Evolutionary conservation across 1,284 basidiomycete species (phyloP).

Genomic region (Phellopilus nigrolimitatus): DNA sequence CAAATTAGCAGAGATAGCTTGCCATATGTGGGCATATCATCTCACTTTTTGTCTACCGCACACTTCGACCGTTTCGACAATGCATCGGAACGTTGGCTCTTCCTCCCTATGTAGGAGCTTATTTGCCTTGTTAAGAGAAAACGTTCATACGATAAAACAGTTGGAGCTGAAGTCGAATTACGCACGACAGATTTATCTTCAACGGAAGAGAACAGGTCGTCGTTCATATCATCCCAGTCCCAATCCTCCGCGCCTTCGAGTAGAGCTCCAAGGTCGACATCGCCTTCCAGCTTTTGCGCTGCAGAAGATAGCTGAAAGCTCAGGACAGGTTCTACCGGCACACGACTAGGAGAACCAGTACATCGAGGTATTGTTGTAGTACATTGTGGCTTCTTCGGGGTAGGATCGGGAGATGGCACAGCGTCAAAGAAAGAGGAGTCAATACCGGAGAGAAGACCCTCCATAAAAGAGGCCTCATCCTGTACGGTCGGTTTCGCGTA

Average conservation of each 20-base stretch:
- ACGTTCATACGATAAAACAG: not conserved
- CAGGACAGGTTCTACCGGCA: conserved; percentile 22
- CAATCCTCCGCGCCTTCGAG: conserved; percentile 52
- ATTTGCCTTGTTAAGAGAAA: not conserved
- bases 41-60: conserved; percentile 6
- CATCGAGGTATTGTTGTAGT: not conserved
- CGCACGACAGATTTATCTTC: conserved; percentile 2
- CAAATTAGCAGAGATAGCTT: conserved; percentile 10
- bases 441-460: conserved; percentile 40
- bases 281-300: conserved; percentile 23
- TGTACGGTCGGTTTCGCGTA: conserved; percentile 1
- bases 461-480: conserved; percentile 41
- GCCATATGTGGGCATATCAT: conserved; percentile 15
- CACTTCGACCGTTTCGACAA: conserved; percentile 6
- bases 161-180: not conserved
- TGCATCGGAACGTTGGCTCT: conserved; percentile 2
- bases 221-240: conserved; percentile 49
- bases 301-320: conserved; percentile 6
- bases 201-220: conserved; percentile 18
- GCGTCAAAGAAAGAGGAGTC: conserved; percentile 43
- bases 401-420: conserved; percentile 36
- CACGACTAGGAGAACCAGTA: too few relatives aligned
- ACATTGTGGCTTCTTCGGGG: conserved; percentile 23
- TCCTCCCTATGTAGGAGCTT: not conserved
- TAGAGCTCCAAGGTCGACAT: conserved; percentile 38